Evolutionary conservation across 2,329 filamentous ascomycete species (phyloP).

Genomic region (Colletotrichum acutatum): DNA sequence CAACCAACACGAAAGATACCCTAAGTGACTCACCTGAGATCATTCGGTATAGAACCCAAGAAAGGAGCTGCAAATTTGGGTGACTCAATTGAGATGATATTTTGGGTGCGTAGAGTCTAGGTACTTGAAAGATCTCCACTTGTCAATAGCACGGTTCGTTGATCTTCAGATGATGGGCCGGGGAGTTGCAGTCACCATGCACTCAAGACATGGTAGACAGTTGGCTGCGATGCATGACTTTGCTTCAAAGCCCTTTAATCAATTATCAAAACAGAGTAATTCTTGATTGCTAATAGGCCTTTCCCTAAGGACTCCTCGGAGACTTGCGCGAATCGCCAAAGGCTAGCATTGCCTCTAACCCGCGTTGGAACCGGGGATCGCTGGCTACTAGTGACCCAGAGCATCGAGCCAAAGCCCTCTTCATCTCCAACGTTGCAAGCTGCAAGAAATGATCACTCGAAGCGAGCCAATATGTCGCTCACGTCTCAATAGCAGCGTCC

Average conservation of each 20-base stretch:
- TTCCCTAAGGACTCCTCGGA: not conserved
- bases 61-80: not conserved
- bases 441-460: not conserved
- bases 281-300: not conserved
- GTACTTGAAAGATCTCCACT: not conserved
- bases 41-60: not conserved
- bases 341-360: not conserved
- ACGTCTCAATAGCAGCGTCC: constrained; percentile 11
- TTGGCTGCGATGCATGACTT: not conserved
- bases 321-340: not conserved
- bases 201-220: not conserved
- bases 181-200: not conserved
- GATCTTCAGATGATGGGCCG: constrained; percentile 17
- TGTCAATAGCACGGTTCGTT: not conserved
- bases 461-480: constrained; percentile 18
- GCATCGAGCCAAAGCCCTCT: not conserved
- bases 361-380: not conserved
- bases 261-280: not conserved
- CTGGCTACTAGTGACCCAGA: no score
- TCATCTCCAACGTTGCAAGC: not conserved
- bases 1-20: not conserved
- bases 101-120: not conserved
- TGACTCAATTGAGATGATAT: not conserved
- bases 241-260: not conserved
- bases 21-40: not conserved